phyloP scores from a whole-genome alignment of 1,139 yeast genomes.

The Taphrina deformans region DNA sequence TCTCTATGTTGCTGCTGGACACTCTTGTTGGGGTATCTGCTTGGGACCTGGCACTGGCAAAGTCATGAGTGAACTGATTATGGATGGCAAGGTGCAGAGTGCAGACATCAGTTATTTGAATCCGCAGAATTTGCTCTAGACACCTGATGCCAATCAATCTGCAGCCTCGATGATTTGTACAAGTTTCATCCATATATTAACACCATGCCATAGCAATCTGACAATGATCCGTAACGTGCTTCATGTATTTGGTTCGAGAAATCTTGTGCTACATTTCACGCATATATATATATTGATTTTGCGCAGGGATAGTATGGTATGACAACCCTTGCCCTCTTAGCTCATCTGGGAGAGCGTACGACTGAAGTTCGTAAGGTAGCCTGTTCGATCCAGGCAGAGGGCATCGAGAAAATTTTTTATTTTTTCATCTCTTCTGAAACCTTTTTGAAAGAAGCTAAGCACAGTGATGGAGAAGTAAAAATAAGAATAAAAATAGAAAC shows the following conservation, averaged over 20 bases:
- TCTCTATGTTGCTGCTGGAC: constrained; percentile 83
- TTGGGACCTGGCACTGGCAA: constrained; percentile 97
- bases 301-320: too few relatives aligned
- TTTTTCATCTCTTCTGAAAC: too few relatives aligned
- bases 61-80: constrained; percentile 77
- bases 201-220: too few relatives aligned
- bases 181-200: too few relatives aligned
- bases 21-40: constrained; percentile 98
- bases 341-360: constrained; percentile 35
- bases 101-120: constrained; percentile 80
- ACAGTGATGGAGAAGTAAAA: too few relatives aligned
- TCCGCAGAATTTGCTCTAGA: constrained; percentile 50
- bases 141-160: too few relatives aligned
- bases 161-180: too few relatives aligned
- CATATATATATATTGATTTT: too few relatives aligned
- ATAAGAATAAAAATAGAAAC: too few relatives aligned
- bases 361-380: constrained; percentile 35
- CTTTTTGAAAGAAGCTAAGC: too few relatives aligned
- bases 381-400: constrained; percentile 34
- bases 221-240: too few relatives aligned
- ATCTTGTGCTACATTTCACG: too few relatives aligned
- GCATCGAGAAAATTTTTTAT: constrained; percentile 17
- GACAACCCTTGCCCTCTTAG: constrained; percentile 18
- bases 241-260: not conserved
- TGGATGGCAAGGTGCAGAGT: constrained; percentile 78